These are phyloP conservation scores for Plectosphaerella cucumerina DNA, from an alignment of 2,329 filamentous ascomycete genomes.

Conservation along the genomic window DNA sequence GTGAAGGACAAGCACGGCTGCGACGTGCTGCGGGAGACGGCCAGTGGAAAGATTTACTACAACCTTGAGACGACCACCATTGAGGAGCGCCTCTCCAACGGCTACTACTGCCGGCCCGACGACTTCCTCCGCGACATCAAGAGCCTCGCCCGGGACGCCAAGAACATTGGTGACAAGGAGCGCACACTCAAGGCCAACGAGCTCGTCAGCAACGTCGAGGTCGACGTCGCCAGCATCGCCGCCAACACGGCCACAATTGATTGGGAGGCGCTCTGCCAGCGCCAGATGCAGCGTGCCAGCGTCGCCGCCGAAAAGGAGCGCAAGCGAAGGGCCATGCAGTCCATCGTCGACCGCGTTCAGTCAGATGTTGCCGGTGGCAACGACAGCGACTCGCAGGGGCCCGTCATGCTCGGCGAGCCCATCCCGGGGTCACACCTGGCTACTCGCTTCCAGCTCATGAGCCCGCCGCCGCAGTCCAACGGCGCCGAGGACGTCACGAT, in stretches of 20 bases:
- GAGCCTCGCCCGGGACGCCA: constrained; percentile 78
- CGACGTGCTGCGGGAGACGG: constrained; percentile 69
- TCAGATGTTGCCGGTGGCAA: constrained; percentile 47
- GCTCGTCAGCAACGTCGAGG: constrained; percentile 87
- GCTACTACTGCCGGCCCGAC: constrained; percentile 86
- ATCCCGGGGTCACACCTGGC: constrained; percentile 53
- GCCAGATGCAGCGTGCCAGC: constrained; percentile 63
- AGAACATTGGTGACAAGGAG: constrained; percentile 76
- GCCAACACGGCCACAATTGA: constrained; percentile 63
- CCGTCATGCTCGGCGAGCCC: constrained; percentile 59
- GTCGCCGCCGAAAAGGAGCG: constrained; percentile 56
- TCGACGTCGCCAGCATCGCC: constrained; percentile 79
- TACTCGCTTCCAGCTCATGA: constrained; percentile 50
- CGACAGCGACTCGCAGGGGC: constrained; percentile 50
- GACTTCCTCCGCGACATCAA: constrained; percentile 90
- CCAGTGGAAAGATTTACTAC: constrained; percentile 83
- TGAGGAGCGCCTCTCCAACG: constrained; percentile 93
- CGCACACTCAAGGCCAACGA: constrained; percentile 85
- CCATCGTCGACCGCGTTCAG: constrained; percentile 41
- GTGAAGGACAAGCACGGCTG: constrained; percentile 75
- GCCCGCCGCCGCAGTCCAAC: constrained; percentile 51
- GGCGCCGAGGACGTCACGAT: constrained; percentile 60
- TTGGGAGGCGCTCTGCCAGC: constrained; percentile 76
- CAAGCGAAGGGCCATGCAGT: constrained; percentile 61
- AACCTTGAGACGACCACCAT: constrained; percentile 92